Percentiles rank a stretch among this genome's conserved stretches.
These are phyloP conservation scores for Cystofilobasidium ferigula DNA, from an alignment of 768 basidiomycete species.

Conservation along the genomic window DNA sequence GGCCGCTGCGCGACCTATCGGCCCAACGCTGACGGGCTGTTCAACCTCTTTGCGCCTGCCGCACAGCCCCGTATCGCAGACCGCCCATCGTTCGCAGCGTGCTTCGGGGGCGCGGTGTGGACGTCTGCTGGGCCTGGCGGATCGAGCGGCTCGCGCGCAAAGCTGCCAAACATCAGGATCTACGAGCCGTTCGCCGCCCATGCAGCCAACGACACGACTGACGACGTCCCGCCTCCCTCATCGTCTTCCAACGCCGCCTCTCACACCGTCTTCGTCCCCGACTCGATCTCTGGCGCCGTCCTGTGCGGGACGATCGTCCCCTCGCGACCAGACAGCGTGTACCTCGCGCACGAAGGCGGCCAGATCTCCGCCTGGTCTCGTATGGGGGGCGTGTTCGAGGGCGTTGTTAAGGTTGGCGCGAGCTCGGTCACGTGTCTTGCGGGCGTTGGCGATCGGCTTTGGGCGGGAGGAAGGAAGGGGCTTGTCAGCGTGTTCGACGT, in stretches of 20 bases:
- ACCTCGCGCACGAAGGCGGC: conserved; percentile 85
- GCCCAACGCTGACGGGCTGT: conserved; percentile 1
- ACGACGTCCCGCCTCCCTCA: too few relatives aligned
- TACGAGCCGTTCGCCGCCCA: conserved; percentile 60
- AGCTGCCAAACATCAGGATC: conserved; percentile 63
- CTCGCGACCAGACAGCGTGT: conserved; percentile 55
- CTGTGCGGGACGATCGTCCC: conserved; percentile 69
- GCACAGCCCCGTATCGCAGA: conserved; percentile 52
- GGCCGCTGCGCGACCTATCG: conserved; percentile 71
- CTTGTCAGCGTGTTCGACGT: conserved; percentile 67
- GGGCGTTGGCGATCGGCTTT: conserved; percentile 71
- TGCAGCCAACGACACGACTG: too few relatives aligned
- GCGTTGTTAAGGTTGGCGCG: conserved; percentile 65
- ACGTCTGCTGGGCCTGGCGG: conserved; percentile 46
- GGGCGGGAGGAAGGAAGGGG: conserved; percentile 79
- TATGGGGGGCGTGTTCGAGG: conserved; percentile 46
- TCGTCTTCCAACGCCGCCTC: conserved; percentile 41
- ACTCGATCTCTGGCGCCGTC: conserved; percentile 64
- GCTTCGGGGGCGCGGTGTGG: conserved; percentile 72
- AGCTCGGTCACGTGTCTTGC: conserved; percentile 74
- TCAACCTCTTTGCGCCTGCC: conserved; percentile 25
- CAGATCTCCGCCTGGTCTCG: conserved; percentile 70
- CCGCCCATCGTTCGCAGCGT: conserved; percentile 64
- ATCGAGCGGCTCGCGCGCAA: conserved; percentile 24
- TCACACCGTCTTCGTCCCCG: conserved; percentile 42